A percentile compares a stretch with the other conserved stretches of the same genome.
These are phyloP conservation scores for Penicillium sp. DNA, from an alignment of 2,329 filamentous ascomycete species.

Conservation along the genomic window DNA sequence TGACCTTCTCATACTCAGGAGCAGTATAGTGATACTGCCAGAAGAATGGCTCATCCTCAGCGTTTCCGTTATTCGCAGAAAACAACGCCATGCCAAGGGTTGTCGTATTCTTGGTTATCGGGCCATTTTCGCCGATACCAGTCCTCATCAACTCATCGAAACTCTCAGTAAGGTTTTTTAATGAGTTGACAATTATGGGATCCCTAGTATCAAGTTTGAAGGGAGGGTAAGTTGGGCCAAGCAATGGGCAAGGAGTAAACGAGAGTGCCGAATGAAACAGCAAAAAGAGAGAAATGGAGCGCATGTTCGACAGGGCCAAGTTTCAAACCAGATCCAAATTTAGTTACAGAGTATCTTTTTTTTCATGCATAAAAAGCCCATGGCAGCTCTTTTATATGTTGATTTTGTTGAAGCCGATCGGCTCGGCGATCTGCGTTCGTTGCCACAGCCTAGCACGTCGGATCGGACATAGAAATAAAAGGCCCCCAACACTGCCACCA, in stretches of 20 bases:
- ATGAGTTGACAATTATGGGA: not conserved
- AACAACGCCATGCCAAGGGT: constrained; percentile 26
- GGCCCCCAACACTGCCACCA: too few relatives aligned
- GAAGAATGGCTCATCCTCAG: constrained; percentile 16
- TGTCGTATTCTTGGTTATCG: constrained; percentile 15
- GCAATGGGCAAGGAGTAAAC: constrained; percentile 24
- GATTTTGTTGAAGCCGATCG: too few relatives aligned
- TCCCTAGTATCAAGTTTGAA: constrained; percentile 13
- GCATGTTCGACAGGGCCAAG: not conserved
- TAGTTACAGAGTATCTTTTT: too few relatives aligned
- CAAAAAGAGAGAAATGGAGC: not conserved
- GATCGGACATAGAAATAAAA: too few relatives aligned
- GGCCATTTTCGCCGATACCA: constrained; percentile 13
- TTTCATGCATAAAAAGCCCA: too few relatives aligned
- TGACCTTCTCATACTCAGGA: constrained; percentile 6
- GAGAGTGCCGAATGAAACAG: constrained; percentile 5
- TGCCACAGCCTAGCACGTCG: too few relatives aligned
- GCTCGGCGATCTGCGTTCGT: too few relatives aligned
- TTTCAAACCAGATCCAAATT: not conserved
- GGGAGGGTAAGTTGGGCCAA: constrained; percentile 20
- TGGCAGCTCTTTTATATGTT: too few relatives aligned
- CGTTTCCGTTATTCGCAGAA: constrained; percentile 16
- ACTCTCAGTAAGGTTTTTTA: constrained; percentile 6
- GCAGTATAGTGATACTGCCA: constrained; percentile 25
- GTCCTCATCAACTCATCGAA: constrained; percentile 5